Percentiles rank a stretch among this genome's conserved stretches.
These are phyloP conservation scores for Vigna trinervia DNA, from an alignment of 306 rosid genomes.

Conservation along the genomic window DNA sequence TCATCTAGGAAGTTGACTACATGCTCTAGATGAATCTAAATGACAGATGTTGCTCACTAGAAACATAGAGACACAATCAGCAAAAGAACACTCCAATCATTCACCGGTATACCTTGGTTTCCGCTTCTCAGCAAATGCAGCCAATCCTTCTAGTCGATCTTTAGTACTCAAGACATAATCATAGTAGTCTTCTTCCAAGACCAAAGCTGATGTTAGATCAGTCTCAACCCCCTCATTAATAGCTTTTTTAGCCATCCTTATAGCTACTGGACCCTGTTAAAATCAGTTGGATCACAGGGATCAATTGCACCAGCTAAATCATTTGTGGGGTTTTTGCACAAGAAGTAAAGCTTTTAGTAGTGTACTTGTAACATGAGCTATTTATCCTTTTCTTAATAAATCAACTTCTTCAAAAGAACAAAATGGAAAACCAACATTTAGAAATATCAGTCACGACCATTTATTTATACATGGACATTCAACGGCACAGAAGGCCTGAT, in stretches of 20 bases:
- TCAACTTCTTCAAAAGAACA: constrained; percentile 34
- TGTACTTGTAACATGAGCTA: constrained; percentile 10
- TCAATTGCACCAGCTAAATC: background rate
- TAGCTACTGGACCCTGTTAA: constrained; percentile 88
- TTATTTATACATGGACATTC: background rate
- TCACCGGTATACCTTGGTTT: constrained; percentile 78
- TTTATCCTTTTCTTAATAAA: constrained; percentile 2
- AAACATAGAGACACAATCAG: constrained; percentile 25
- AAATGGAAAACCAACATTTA: constrained; percentile 21
- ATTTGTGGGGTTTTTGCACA: constrained; percentile 6
- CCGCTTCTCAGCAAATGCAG: constrained; percentile 92
- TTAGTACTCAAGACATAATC: constrained; percentile 67
- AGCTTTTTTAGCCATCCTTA: constrained; percentile 89
- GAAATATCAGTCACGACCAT: background rate
- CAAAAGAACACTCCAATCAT: constrained; percentile 40
- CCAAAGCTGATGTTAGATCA: constrained; percentile 61
- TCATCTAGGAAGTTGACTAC: background rate
- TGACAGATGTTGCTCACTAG: constrained; percentile 29
- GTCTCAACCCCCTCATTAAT: constrained; percentile 72
- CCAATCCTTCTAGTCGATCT: constrained; percentile 88
- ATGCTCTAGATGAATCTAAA: constrained; percentile 32
- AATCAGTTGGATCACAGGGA: background rate
- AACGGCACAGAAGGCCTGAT: constrained; percentile 1
- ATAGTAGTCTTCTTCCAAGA: constrained; percentile 81
- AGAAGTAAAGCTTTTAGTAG: background rate